A percentile compares a stretch with the other conserved stretches of the same genome.
phyloP scores from a whole-genome alignment of 768 basidiomycete genomes.

The Harrya chromipes region DNA sequence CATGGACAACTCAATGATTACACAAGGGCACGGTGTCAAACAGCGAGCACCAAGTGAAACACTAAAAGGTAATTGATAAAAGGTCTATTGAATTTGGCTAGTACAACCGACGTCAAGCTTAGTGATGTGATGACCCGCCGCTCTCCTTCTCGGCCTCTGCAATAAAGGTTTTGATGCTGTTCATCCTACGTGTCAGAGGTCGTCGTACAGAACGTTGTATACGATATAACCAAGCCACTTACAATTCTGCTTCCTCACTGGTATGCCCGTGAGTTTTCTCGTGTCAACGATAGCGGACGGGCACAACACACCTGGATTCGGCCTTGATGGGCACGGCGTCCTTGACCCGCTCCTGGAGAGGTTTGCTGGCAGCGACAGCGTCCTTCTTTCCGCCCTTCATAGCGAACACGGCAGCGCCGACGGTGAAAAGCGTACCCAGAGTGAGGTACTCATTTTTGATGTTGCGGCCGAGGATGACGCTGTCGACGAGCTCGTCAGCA shows the following conservation, averaged over 20 bases:
- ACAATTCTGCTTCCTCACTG: slow-evolving; percentile 88
- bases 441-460: slow-evolving; percentile 82
- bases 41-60: no score
- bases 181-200: slow-evolving; percentile 43
- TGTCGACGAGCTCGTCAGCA: slow-evolving; percentile 27
- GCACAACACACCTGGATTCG: slow-evolving; percentile 60
- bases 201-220: slow-evolving; percentile 28
- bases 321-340: slow-evolving; percentile 62
- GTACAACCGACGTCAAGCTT: slow-evolving; percentile 11
- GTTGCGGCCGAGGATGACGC: slow-evolving; percentile 74
- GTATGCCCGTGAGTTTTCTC: slow-evolving; percentile 5
- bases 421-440: slow-evolving; percentile 61
- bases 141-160: slow-evolving; percentile 80
- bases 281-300: neutral
- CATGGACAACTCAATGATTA: no score
- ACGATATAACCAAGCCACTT: slow-evolving; percentile 32
- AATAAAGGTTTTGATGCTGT: slow-evolving; percentile 78
- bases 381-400: slow-evolving; percentile 56
- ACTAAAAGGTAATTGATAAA: no score
- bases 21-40: no score
- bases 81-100: no score
- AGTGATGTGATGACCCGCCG: slow-evolving; percentile 37
- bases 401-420: slow-evolving; percentile 51
- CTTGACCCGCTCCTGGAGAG: slow-evolving; percentile 56
- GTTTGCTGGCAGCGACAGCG: slow-evolving; percentile 35